A percentile compares a stretch with the other conserved stretches of the same genome.
Conservation (phyloP, 1,284 basidiomycete genomes). For the Entoloma clypeatum region DNA sequence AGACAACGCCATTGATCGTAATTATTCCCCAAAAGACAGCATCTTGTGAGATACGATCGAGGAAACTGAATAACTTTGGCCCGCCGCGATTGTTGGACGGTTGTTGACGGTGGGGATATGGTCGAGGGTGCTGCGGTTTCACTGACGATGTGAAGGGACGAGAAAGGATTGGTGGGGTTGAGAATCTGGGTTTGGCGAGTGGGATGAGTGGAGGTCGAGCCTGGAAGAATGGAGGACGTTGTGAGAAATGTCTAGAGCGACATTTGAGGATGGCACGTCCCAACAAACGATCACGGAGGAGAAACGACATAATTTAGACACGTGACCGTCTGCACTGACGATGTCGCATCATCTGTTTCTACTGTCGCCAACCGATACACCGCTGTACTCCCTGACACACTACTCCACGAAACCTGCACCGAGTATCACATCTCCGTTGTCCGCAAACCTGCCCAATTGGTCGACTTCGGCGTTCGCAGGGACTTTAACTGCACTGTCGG, state of each 20-base stretch:
- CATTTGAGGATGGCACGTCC: conserved; percentile 7
- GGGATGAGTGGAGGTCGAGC: neutral
- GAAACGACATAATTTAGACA: conserved; percentile 11
- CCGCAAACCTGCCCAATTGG: conserved; percentile 80
- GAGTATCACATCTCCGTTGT: conserved; percentile 58
- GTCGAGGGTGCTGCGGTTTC: conserved; percentile 12
- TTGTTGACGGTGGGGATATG: conserved; percentile 13
- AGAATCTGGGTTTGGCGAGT: conserved; percentile 1
- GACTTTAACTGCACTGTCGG: conserved; percentile 79
- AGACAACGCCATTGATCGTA: conserved; percentile 36
- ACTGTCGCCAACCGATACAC: conserved; percentile 78
- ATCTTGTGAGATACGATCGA: conserved; percentile 37
- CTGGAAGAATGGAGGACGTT: neutral
- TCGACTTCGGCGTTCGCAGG: conserved; percentile 84
- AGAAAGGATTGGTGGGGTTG: conserved; percentile 7
- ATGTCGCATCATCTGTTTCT: conserved; percentile 86
- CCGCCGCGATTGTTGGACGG: conserved; percentile 3
- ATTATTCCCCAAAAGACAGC: conserved; percentile 42
- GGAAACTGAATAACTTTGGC: conserved; percentile 25
- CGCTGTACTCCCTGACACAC: conserved; percentile 75
- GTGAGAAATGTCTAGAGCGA: conserved; percentile 7
- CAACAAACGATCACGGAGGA: conserved; percentile 11
- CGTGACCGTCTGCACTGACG: conserved; percentile 17
- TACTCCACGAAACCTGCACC: conserved; percentile 69
- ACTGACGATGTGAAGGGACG: conserved; percentile 16